Evolutionary conservation across 768 basidiomycete genomes (phyloP).

Genomic region (Lepiota brunneoincarnata): DNA sequence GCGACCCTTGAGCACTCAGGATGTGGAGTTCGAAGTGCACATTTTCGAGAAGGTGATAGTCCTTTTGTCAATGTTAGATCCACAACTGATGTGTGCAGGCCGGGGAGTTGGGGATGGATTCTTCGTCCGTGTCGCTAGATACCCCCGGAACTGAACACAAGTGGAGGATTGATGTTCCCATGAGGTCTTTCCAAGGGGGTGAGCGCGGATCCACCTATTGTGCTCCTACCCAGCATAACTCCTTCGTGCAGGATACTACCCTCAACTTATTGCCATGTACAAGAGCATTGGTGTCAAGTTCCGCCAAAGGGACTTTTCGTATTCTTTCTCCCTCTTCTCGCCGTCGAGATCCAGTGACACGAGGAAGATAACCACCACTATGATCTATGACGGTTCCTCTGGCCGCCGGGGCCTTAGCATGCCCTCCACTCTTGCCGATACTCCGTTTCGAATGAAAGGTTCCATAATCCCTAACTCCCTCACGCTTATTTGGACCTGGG

Average conservation of each 20-base stretch:
- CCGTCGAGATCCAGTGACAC: conserved; percentile 19
- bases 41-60: conserved; percentile 65
- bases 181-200: conserved; percentile 83
- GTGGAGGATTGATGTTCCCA: conserved; percentile 73
- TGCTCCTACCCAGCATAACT: not conserved
- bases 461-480: conserved; percentile 5
- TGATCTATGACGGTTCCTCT: conserved; percentile 67
- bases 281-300: conserved; percentile 57
- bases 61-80: not conserved
- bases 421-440: conserved; percentile 32
- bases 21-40: conserved; percentile 61
- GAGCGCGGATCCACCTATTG: conserved; percentile 16
- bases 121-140: conserved; percentile 50
- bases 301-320: conserved; percentile 56
- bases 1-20: conserved; percentile 25
- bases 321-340: conserved; percentile 62
- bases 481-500: conserved; percentile 25
- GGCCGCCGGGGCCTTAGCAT: conserved; percentile 51
- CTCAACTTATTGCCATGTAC: conserved; percentile 66
- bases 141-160: conserved; percentile 32
- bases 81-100: conserved; percentile 33
- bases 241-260: conserved; percentile 62
- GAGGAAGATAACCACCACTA: conserved; percentile 39
- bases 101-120: conserved; percentile 64
- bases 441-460: conserved; percentile 4